Conservation (phyloP, 495 filamentous ascomycete species). For the Penicillium atrosanguineum region DNA sequence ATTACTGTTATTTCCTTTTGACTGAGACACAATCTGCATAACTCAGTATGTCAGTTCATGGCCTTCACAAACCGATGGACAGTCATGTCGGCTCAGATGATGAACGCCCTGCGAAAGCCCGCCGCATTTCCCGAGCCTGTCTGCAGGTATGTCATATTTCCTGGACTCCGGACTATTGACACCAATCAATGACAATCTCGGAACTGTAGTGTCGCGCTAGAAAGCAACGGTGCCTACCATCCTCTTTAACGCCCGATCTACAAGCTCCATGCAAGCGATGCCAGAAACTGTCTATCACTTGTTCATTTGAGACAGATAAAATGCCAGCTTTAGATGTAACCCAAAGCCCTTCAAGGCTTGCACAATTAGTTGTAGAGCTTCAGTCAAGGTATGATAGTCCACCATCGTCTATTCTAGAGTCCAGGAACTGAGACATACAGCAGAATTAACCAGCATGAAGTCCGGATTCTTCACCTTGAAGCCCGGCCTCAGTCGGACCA, state of each 20-base stretch:
- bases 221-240: slow-evolving; percentile 15
- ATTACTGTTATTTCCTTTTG: too few species aligned
- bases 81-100: slow-evolving; percentile 1
- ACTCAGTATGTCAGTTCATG: not conserved
- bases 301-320: slow-evolving; percentile 17
- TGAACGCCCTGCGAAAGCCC: slow-evolving; percentile 4
- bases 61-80: not conserved
- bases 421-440: not conserved
- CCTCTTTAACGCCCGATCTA: not conserved
- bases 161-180: too few species aligned
- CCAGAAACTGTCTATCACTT: slow-evolving; percentile 7
- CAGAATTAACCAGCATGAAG: slow-evolving; percentile 20
- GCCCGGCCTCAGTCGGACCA: too few species aligned
- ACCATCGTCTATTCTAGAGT: too few species aligned
- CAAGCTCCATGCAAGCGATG: slow-evolving; percentile 17
- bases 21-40: not conserved
- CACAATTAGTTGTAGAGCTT: slow-evolving; percentile 19
- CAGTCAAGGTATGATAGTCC: slow-evolving; percentile 8
- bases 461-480: slow-evolving; percentile 14
- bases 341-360: slow-evolving; percentile 12
- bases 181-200: too few species aligned
- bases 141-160: slow-evolving; percentile 6
- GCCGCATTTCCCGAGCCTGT: slow-evolving; percentile 13
- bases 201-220: slow-evolving; percentile 23
- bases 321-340: slow-evolving; percentile 5